Conservation (phyloP, 805 yeast species). For the Candida tibetensis region DNA sequence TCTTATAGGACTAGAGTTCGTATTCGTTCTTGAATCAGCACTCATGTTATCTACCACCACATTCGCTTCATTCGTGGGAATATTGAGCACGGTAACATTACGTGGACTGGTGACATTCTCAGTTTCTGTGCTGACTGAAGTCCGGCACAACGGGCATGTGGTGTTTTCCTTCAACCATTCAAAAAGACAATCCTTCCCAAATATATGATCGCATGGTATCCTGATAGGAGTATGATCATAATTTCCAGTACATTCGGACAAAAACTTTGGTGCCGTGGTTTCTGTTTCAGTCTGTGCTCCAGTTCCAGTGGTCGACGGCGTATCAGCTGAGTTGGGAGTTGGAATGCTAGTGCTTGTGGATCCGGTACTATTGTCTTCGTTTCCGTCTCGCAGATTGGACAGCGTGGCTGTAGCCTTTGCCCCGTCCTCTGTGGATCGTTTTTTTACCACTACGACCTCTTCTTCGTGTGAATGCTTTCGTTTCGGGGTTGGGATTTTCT, state of each 20-base stretch:
- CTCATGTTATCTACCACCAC: not conserved
- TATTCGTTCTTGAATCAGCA: not conserved
- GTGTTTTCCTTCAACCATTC: conserved; percentile 77
- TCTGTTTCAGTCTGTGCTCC: not conserved
- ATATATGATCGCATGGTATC: conserved; percentile 83
- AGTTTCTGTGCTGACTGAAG: conserved; percentile 17
- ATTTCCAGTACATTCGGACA: conserved; percentile 20
- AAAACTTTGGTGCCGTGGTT: conserved; percentile 8
- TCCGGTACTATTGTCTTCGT: not conserved
- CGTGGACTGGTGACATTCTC: not conserved
- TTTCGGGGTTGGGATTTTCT: conserved; percentile 1
- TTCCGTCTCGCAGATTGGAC: not conserved
- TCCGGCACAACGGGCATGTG: conserved; percentile 86
- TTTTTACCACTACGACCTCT: conserved; percentile 6
- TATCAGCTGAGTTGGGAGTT: not conserved
- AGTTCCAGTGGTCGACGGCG: not conserved
- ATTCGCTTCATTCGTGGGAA: not conserved
- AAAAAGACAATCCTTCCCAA: conserved; percentile 80
- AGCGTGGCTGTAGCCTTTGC: conserved; percentile 3
- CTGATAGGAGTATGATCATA: conserved; percentile 59
- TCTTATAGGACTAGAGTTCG: not conserved
- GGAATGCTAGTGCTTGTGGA: not conserved
- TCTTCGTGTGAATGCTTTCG: not conserved
- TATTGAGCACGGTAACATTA: not conserved
- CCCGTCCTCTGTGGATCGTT: conserved; percentile 2